Base-by-base conservation (phyloP, 2,329 filamentous ascomycete species). In the Intubia oerlemansii region DNA sequence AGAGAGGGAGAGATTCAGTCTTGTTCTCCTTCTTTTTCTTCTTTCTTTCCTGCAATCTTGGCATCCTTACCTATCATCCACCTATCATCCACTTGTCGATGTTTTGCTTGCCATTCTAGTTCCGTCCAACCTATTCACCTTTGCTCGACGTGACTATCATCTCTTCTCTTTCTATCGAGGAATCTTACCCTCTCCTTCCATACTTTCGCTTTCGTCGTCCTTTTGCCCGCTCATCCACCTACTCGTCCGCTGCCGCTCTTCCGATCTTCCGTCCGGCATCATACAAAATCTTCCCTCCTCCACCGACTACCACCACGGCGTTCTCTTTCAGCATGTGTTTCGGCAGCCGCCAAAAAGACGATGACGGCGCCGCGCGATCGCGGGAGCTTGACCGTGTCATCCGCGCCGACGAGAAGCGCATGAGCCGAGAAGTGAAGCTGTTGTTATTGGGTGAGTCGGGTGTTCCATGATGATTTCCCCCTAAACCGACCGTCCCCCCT, bases 361-460 rank as follows among this genome's bases (percentile, higher is more conserved):
- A 57, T 41, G 56, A 53, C 41, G 57, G 56, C 38, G 50, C 48
- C 16, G 54, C 59, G 35, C 66, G 65, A 42, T 72, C 67, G 35
- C 58, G 66, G 47, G 80, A 88, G 49, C 82, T 98, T 41, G 88
- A 98, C 47, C 79, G 76, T 53, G 57, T 68, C 43, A 67, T 98
- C 42, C 75, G 79, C 36, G 66, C 72, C 42, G 88, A 95, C 56
- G 81, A 85, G 57, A 92, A 88, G 64, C 65, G 64, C 40, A 62
- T 88, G 61, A 58, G 75, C 32, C 76, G 75, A 46, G 84, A 92
- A 47, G 80, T 95, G 44, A 98, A 95, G 62, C 71, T 98, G 38
- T 57, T 98, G 41, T 61, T 98, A 40, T 63, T 98, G 38, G 32
- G 19, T 21, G n/a, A n/a, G n/a, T n/a, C n/a, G 19, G 19, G 19